Base-by-base conservation (phyloP, 768 basidiomycete genomes). In the Crucibulum laeve region DNA sequence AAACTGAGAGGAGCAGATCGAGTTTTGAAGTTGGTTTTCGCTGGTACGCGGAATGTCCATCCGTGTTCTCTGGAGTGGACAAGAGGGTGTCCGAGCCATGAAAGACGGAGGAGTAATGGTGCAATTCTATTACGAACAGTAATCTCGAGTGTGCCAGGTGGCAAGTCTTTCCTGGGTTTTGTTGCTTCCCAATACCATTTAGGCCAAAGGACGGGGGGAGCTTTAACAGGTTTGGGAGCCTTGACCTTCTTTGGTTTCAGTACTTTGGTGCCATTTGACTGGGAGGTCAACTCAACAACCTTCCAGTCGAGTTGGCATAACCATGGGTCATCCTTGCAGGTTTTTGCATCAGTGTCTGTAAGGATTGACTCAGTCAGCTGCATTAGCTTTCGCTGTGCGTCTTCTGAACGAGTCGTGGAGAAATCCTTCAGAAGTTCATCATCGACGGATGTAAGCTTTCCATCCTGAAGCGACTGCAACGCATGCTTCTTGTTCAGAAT, bases 171-270 rank as follows among this genome's bases (percentile, higher is more conserved):
- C 65, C 77, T 85, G 3, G 85, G 89, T 53, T 73, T 82, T 2
- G 84, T 70, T 3, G 91, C 77, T 19, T 97, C 93, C 88, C 86
- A 92, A 57, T 90, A 99, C 96, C 96, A 98, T 59, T 90, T 88
- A 1, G 94, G 95, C 92, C 94, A 97, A n/a, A 70, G 43, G 0
- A 82, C 73, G 0, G 74, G 66, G 8, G 72, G 72, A 3, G 67
- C 65, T 51, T 74, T 77, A 11, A 51, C 34, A 7, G 61, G 59
- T 42, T 68, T 70, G 1, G 54, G 39, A 37, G 66, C 68, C 28
- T 55, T 50, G 4, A 35, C 25, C 18, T 50, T 41, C 26, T 69
- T 71, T 38, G 54, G 40, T 55, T 68, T 46, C 25, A n/a, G n/a
- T 37, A 32, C 40, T 21, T 47, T 28, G 19, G 45, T 51, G 39